Evolutionary conservation across 2,329 filamentous ascomycete species (phyloP).

Genomic region (Colletotrichum falcatum): DNA sequence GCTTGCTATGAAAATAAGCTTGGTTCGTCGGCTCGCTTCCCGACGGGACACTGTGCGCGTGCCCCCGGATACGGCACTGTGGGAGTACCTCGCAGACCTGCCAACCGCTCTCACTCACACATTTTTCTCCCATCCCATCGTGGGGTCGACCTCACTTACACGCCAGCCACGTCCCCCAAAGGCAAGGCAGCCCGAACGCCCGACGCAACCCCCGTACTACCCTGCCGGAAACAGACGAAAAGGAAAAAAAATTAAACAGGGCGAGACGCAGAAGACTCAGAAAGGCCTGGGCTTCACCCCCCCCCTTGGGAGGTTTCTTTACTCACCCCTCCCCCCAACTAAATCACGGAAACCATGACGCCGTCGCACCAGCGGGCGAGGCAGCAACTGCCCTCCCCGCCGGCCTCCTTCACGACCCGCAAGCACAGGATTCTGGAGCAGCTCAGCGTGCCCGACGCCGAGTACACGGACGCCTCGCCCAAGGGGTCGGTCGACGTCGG

Average conservation of each 20-base stretch:
- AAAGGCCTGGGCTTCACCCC: too few relatives aligned
- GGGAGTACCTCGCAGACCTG: conserved; percentile 9
- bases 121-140: conserved; percentile 2
- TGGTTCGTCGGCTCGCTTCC: conserved; percentile 23
- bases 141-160: conserved; percentile 35
- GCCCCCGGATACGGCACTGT: background rate
- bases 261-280: background rate
- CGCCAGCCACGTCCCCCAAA: conserved; percentile 2
- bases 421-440: conserved; percentile 80
- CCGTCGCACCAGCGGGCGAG: conserved; percentile 24
- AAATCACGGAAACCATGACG: conserved; percentile 18
- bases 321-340: background rate
- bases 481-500: conserved; percentile 88
- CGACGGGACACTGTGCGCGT: conserved; percentile 3
- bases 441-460: conserved; percentile 74
- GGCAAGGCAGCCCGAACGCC: background rate
- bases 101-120: conserved; percentile 3
- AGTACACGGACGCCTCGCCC: conserved; percentile 87
- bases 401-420: conserved; percentile 63
- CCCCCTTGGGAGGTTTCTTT: background rate
- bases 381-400: conserved; percentile 46
- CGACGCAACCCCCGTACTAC: conserved; percentile 2
- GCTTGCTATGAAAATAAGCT: conserved; percentile 23
- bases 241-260: background rate
- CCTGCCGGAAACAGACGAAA: background rate